Base-by-base conservation (phyloP, 2,329 filamentous ascomycete genomes). In the Sporothrix variecibatus region DNA sequence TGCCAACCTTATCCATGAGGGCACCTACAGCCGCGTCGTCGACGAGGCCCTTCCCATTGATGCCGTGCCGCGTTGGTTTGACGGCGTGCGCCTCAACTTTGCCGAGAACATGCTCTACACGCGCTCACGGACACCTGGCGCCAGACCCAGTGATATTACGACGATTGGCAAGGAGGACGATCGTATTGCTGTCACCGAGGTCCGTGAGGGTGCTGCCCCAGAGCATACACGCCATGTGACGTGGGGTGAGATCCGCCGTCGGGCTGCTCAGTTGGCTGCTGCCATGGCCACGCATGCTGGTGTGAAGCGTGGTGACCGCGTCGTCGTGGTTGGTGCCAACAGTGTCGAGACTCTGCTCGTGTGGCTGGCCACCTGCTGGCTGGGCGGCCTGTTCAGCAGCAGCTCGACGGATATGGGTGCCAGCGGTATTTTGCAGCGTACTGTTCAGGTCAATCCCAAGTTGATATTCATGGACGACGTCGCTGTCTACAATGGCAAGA, bases 381-480 rank as follows among this genome's bases (percentile, higher is more conserved):
- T 96, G 0, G 94, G 94, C 0, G 94, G 86, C 0, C 81, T 97
- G 0, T 96, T 96, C 80, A 93, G 90, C 77, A 92, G 89, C 67
- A 91, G 89, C 72, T 93, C 91, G 8, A 95, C 94, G 0, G 94
- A 97, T 81, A 96, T 96, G 91, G 94, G 94, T 0, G 90, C 91
- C 17, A 90, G 91, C 76, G 94, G 93, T 0, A 88, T 97, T 23
- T 78, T 97, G 77, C 93, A 96, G 81, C 85, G 94, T 46, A 85
- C 93, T 34, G 82, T 90, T 68, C 93, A 96, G 84, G 90, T 96
- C 75, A 86, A 91, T 77, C 94, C 94, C 3, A 91, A 89, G 84
- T 93, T 89, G 80, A 85, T 97, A n/a, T 96, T 97, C 80, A 90
- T 95, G 79, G 94, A 97, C 78, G 94, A 96, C 78, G 90, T 87